phyloP scores from a whole-genome alignment of 257 asterid species.

The Solanum chilense region DNA sequence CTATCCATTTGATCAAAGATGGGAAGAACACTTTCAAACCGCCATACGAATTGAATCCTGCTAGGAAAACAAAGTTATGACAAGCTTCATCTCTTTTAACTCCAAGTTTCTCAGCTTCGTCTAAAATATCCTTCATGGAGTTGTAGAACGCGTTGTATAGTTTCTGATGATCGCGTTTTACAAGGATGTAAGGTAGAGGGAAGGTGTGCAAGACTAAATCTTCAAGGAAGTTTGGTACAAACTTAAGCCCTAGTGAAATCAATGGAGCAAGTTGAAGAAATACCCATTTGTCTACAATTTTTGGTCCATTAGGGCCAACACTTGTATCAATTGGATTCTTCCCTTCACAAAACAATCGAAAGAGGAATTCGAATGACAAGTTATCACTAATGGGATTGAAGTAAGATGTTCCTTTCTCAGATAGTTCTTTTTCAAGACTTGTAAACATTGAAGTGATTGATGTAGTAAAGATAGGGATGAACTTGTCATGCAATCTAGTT shows the following conservation, averaged over 20 bases:
- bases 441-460: constrained; percentile 24
- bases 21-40: constrained; percentile 23
- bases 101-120: constrained; percentile 26
- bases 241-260: constrained; percentile 27
- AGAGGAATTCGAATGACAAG: constrained; percentile 51
- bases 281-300: constrained; percentile 41
- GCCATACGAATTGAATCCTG: constrained; percentile 26
- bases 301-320: constrained; percentile 32
- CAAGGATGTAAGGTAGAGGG: constrained; percentile 26
- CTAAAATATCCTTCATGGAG: constrained; percentile 2
- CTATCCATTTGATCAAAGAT: constrained; percentile 13
- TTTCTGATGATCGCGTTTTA: constrained; percentile 33
- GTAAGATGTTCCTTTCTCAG: constrained; percentile 19
- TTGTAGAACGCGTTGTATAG: constrained; percentile 2
- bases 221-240: constrained; percentile 39
- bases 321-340: constrained; percentile 18
- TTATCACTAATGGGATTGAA: constrained; percentile 39
- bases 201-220: constrained; percentile 46
- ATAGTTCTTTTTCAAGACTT: constrained; percentile 36
- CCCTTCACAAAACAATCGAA: constrained; percentile 31
- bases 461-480: constrained; percentile 31
- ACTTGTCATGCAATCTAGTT: constrained; percentile 14
- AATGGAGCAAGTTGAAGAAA: constrained; percentile 52
- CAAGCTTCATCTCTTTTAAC: constrained; percentile 16
- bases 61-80: constrained; percentile 20